Evolutionary conservation across 441 rosid species (phyloP), one percentile per base, ranked within the genome.

Genomic region (Monsonia emarginata): DNA sequence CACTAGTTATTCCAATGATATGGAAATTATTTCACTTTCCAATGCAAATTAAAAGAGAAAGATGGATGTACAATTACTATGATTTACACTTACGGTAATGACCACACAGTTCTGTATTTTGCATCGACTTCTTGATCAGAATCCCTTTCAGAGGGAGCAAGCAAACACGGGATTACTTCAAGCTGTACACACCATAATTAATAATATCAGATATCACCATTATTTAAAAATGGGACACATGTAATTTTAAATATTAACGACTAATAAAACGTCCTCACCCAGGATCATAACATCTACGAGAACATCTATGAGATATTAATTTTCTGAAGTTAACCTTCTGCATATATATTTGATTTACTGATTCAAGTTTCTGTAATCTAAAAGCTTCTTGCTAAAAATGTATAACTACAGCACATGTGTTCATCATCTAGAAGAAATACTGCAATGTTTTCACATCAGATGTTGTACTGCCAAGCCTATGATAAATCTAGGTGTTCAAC

Each of bases 121-220:
- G 73, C 69, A 76, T 76, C 63, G 0, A n/a, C 63, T 58, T 28
- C 63, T 28, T 58, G 11, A 58, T 58, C 85, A 59, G 80, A 67
- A 68, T 72, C 75, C 38, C 13, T 66, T 68, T 66, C 68, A 19
- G 79, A 64, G 65, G 82, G 65, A 72, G 97, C 84, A 73, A 93
- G 91, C 79, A 93, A 80, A 77, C 86, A 90, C 38, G 98, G 97
- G 69, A 81, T 87, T 54, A 90, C 95, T 58, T 88, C 83, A 52
- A 90, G 88, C 98, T 90, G 98, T 66, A 72, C 68, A 78, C 65
- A 78, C 69, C 69, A 76, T 63, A 65, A 68, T 64, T 67, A 30
- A 42, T 50, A 70, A 75, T 70, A 50, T 74, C 68, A 78, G 71
- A 72, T 6, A 60, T 32, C 48, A 67, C 25, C 19, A 25, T 19